These are phyloP conservation scores for Eucalyptus erythrocorys DNA, from an alignment of 345 rosid genomes.

Conservation along the genomic window DNA sequence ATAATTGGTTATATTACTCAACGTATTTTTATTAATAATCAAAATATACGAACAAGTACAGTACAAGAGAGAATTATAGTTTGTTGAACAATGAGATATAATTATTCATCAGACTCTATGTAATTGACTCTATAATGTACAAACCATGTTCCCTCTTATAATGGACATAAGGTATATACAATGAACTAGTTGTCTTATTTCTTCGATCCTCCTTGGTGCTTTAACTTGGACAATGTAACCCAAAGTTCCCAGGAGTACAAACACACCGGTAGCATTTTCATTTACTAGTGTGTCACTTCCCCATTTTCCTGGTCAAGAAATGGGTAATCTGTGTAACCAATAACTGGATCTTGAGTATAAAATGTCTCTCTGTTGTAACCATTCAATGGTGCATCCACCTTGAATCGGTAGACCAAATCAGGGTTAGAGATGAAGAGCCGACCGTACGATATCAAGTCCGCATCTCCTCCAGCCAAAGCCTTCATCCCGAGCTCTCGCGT, in stretches of 20 bases:
- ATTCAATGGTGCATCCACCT: conserved; percentile 42
- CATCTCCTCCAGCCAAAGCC: conserved; percentile 12
- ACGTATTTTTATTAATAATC: too few species aligned
- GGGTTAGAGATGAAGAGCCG: conserved; percentile 79
- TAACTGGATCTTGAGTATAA: conserved; percentile 13
- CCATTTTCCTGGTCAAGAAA: conserved; percentile 1
- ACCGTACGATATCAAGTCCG: conserved; percentile 75
- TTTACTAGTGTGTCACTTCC: neutral
- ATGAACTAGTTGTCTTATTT: too few species aligned
- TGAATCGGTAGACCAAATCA: conserved; percentile 57
- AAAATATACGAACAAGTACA: too few species aligned
- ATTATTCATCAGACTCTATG: too few species aligned
- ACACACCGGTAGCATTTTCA: too few species aligned
- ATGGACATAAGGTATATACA: too few species aligned
- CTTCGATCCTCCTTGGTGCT: neutral
- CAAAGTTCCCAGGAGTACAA: neutral
- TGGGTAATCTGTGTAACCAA: neutral
- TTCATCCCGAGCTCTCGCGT: neutral
- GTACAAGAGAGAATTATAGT: too few species aligned
- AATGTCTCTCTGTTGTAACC: conserved; percentile 58
- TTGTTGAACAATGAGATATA: too few species aligned
- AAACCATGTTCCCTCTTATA: too few species aligned
- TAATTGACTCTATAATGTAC: too few species aligned
- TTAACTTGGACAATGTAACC: too few species aligned
- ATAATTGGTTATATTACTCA: too few species aligned